Evolutionary conservation across 129 eudicot genomes (phyloP), one percentile per base, ranked within the genome.

Genomic region (Chrysanthemum seticuspe): DNA sequence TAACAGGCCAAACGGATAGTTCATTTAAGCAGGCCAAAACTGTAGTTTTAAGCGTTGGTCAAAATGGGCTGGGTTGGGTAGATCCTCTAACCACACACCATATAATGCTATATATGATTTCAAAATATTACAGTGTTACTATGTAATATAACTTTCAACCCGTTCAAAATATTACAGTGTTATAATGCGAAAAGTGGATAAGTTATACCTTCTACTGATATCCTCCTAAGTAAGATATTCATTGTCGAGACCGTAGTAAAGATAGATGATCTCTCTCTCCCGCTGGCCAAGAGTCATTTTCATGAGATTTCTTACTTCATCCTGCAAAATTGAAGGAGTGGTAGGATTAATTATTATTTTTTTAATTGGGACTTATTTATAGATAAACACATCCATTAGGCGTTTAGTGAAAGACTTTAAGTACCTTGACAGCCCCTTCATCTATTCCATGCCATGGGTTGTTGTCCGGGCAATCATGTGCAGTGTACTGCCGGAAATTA

Each of bases 141-240:
- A 34, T 34, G 6, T 34, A 34, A 34, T 34, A 5, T 34, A 34
- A 34, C 44, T 4, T 34, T 34, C 8, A 36, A 36, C 45, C 45
- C 9, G 45, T 9, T 36, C 45, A 36, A n/a, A n/a, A n/a, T n/a
- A n/a, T n/a, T n/a, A n/a, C n/a, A n/a, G n/a, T n/a, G n/a, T n/a
- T n/a, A n/a, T n/a, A n/a, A n/a, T n/a, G n/a, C n/a, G n/a, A n/a
- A n/a, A 36, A 56, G 51, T 45, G 31, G 55, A 66, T 75, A 23
- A 44, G 27, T 48, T 27, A 60, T 78, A 95, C 99, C 96, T 73
- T 85, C 82, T 85, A 77, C 99, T 88, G 69, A 95, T 95, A 72
- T 95, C 99, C 77, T 95, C 99, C 99, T 97, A 95, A 52, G 97
- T 95, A 27, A 95, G 96, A 68, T 84, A 84, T 78, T 95, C 99